Evolutionary conservation across 1,284 basidiomycete species (phyloP).

Genomic region (Microbotryum scabiosae): DNA sequence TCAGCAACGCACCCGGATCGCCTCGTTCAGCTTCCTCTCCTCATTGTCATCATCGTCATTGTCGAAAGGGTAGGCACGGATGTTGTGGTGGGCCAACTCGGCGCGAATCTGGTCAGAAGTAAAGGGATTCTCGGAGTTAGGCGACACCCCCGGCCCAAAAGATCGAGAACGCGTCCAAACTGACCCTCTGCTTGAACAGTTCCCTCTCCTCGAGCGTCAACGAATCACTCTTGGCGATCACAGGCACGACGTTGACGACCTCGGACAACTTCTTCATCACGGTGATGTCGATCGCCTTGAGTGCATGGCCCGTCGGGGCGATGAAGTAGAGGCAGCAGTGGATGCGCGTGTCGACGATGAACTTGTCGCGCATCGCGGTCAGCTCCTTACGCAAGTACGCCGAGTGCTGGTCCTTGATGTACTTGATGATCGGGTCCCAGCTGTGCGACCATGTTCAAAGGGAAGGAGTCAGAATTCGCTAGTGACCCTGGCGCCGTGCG

Average conservation of each 20-base stretch:
- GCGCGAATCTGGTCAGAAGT: constrained; percentile 66
- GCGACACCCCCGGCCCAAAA: too few relatives aligned
- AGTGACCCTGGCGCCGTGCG: neutral
- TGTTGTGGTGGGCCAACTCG: constrained; percentile 86
- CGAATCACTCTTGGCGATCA: constrained; percentile 96
- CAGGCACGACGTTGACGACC: constrained; percentile 96
- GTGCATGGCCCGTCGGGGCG: constrained; percentile 85
- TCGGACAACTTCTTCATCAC: constrained; percentile 99
- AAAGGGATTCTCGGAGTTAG: too few relatives aligned
- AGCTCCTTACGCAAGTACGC: constrained; percentile 98
- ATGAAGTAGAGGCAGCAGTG: constrained; percentile 99
- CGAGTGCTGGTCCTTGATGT: constrained; percentile 95
- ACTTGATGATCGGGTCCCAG: constrained; percentile 98
- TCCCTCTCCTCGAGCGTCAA: constrained; percentile 89
- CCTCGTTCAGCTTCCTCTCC: constrained; percentile 80
- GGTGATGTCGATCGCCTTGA: constrained; percentile 70
- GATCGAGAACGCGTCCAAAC: too few relatives aligned
- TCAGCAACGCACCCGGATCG: constrained; percentile 61
- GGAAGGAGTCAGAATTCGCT: neutral
- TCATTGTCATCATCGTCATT: constrained; percentile 89
- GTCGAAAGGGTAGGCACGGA: constrained; percentile 93
- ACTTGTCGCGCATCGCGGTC: constrained; percentile 95
- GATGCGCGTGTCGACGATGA: constrained; percentile 96
- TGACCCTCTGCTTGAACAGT: constrained; percentile 81
- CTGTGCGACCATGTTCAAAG: constrained; percentile 41